Base-by-base conservation (phyloP, 176 grass and related monocot species). In the Secale cereale region DNA sequence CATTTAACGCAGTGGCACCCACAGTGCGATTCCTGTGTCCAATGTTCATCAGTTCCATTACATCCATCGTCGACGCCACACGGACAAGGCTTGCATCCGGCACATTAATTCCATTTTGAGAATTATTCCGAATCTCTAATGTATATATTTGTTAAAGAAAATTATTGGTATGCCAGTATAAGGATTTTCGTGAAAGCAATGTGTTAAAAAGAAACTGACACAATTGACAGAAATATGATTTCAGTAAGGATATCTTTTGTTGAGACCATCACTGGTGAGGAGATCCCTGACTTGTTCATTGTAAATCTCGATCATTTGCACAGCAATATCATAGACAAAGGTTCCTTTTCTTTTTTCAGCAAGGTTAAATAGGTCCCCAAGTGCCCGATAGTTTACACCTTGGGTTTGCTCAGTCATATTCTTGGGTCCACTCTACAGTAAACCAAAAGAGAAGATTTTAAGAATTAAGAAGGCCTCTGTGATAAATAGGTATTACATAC, bases 291-390 rank as follows among this genome's bases (percentile, higher is more conserved):
- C 97, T 99, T 99, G 97, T 76, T 99, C 94, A 12, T 99, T 99
- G 52, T 99, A 99, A 77, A 99, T 99, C 79, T 99, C 97, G 14
- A 99, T 99, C 97, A 99, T 99, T 85, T 99, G 97, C 66, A 99
- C 97, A 46, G 91, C 78, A 81, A 99, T 99, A 82, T 96, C 92
- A 78, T 99, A 99, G 52, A 82, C 88, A 85, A 99, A 96, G 56
- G 79, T 76, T 65, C 94, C 86, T 81, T 87, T 99, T 79, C 97
- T 96, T 90, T 99, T 88, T 37, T 94, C 94, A 11, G 97, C 90
- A 48, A 96, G 86, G 54, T 92, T 96, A 91, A 99, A 99, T 67
- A 99, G 84, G 76, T 99, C 97, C 67, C 90, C 48, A 63, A 99
- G 87, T 92, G 94, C 97, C 39, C 92, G 92, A 81, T 94, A 96